Percentiles rank a stretch among this genome's conserved stretches.
phyloP scores from a whole-genome alignment of 345 rosid genomes.

The Pistacia vera region DNA sequence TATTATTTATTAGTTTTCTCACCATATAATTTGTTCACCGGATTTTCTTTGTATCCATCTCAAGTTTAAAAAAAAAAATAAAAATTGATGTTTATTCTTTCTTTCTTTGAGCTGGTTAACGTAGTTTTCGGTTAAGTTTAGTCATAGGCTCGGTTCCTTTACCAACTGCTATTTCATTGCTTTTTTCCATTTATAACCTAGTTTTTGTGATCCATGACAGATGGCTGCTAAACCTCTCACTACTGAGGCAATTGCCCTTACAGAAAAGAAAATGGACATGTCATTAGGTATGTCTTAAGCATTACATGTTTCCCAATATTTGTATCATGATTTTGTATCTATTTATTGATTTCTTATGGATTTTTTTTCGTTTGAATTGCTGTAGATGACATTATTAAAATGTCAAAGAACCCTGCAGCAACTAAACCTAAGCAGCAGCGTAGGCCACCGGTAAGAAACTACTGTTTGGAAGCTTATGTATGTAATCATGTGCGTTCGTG shows the following conservation, averaged over 20 bases:
- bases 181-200: background rate
- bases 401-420: constrained; percentile 62
- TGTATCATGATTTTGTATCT: background rate
- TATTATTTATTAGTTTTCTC: no score
- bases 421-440: constrained; percentile 51
- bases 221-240: constrained; percentile 73
- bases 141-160: background rate
- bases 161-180: background rate
- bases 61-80: background rate
- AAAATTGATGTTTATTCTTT: no score
- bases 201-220: constrained; percentile 23
- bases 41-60: background rate
- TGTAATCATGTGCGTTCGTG: background rate
- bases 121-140: background rate
- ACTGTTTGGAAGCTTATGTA: background rate
- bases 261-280: constrained; percentile 93
- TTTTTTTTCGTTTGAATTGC: constrained; percentile 7
- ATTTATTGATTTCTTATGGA: constrained; percentile 4
- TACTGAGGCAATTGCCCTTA: constrained; percentile 73
- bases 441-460: constrained; percentile 48
- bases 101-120: background rate
- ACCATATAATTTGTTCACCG: background rate
- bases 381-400: constrained; percentile 77
- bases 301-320: background rate
- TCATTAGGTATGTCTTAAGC: constrained; percentile 55